Evolutionary conservation across 352 stramenopile species (phyloP).

Genomic region (Elongisporangium prolatum): DNA sequence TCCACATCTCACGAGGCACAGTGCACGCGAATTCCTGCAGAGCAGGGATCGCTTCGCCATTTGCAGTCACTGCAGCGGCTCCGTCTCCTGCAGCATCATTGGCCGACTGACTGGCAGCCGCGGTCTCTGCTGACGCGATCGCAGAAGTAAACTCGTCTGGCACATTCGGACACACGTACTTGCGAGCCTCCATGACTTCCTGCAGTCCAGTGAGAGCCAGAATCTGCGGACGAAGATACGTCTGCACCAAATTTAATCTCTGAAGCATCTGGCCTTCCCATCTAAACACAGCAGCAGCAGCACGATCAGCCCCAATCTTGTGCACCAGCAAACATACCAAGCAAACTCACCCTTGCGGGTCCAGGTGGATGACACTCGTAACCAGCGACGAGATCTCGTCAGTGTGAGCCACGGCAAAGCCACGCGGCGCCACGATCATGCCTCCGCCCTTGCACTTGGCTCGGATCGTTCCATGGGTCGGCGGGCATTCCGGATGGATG

Average conservation of each 20-base stretch:
- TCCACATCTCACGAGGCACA: constrained; percentile 65
- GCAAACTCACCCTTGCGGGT: constrained; percentile 35
- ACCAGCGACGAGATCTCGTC: constrained; percentile 65
- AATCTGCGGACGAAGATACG: constrained; percentile 58
- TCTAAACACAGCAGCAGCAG: background rate
- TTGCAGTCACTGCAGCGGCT: background rate
- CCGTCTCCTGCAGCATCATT: background rate
- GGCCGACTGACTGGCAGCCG: background rate
- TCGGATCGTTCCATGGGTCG: constrained; percentile 52
- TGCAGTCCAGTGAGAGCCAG: constrained; percentile 49
- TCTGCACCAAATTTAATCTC: constrained; percentile 45
- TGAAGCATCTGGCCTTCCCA: constrained; percentile 65
- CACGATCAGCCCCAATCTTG: background rate
- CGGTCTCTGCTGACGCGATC: constrained; percentile 22
- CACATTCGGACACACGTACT: constrained; percentile 70
- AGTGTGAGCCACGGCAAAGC: constrained; percentile 5
- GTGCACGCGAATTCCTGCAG: constrained; percentile 50
- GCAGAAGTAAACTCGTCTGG: constrained; percentile 51
- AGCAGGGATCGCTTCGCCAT: constrained; percentile 3
- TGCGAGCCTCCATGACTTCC: constrained; percentile 71
- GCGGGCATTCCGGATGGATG: constrained; percentile 65
- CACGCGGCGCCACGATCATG: constrained; percentile 55
- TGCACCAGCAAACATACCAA: no score
- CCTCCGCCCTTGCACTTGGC: constrained; percentile 57
- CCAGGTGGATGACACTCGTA: constrained; percentile 65